These are phyloP conservation scores for Coemansia sp. DNA, from an alignment of 192 early-diverging fungal species.

Conservation along the genomic window DNA sequence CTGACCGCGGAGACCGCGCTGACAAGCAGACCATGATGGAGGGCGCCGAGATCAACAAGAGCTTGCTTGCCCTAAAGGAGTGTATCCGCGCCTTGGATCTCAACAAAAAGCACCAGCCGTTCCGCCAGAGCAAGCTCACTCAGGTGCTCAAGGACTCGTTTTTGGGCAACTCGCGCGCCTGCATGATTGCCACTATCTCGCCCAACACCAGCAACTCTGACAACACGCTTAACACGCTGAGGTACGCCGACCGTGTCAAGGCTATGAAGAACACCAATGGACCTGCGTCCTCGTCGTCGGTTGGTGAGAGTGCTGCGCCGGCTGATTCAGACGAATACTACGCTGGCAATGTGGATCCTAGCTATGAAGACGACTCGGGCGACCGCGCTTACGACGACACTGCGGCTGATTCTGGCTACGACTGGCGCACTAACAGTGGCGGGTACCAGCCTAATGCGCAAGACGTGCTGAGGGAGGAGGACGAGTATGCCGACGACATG, in stretches of 20 bases:
- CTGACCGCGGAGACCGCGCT: conserved; percentile 87
- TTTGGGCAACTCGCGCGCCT: conserved; percentile 95
- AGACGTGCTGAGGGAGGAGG: conserved; percentile 39
- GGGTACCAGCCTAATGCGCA: conserved; percentile 17
- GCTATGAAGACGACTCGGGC: conserved; percentile 53
- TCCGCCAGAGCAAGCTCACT: conserved; percentile 96
- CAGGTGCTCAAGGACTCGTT: conserved; percentile 98
- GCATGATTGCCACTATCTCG: conserved; percentile 98
- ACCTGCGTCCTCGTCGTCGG: conserved; percentile 12
- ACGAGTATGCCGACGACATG: conserved; percentile 7
- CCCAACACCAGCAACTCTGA: conserved; percentile 95
- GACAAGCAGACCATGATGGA: conserved; percentile 97
- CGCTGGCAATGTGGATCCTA: conserved; percentile 19
- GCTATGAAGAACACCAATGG: conserved; percentile 33
- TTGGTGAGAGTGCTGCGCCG: conserved; percentile 29
- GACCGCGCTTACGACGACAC: conserved; percentile 27
- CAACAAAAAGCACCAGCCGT: conserved; percentile 94
- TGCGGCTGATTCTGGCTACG: conserved; percentile 3
- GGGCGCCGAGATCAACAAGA: conserved; percentile 99
- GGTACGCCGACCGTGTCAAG: conserved; percentile 88
- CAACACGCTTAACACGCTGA: conserved; percentile 94
- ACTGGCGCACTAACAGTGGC: not conserved
- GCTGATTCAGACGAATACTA: conserved; percentile 45
- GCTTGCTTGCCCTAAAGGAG: conserved; percentile 94
- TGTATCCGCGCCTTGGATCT: conserved; percentile 97